These are phyloP conservation scores for Leucocoprinus leucothites DNA, from an alignment of 768 basidiomycete genomes.

Conservation along the genomic window DNA sequence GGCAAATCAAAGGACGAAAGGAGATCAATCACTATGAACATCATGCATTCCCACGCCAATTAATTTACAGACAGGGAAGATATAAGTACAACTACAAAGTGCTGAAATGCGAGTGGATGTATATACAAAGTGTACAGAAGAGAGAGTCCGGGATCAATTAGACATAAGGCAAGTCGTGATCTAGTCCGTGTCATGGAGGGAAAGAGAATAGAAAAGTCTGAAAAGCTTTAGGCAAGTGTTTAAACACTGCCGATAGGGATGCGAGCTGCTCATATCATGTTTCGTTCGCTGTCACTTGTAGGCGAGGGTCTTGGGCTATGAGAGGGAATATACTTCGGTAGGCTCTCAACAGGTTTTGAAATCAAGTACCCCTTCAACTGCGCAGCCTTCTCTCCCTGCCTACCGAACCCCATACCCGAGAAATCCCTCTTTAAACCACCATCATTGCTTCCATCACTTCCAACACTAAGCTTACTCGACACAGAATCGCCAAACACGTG, in stretches of 20 bases:
- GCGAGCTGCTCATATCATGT: neutral
- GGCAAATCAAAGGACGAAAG: no score
- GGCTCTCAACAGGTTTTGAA: conserved; percentile 27
- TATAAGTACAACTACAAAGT: no score
- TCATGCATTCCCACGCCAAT: no score
- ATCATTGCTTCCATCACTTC: conserved; percentile 17
- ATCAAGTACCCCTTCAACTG: conserved; percentile 53
- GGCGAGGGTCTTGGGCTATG: neutral
- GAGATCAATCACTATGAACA: no score
- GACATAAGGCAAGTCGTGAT: no score
- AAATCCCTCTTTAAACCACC: conserved; percentile 34
- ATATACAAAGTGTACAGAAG: no score
- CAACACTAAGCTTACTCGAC: conserved; percentile 13
- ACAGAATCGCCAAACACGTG: conserved; percentile 4
- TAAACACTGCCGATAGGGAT: neutral
- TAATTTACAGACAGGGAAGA: no score
- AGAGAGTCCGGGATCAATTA: no score
- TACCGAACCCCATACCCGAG: conserved; percentile 58
- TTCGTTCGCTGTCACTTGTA: conserved; percentile 1
- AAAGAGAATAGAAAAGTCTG: no score
- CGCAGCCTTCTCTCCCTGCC: conserved; percentile 77
- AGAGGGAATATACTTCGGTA: conserved; percentile 19
- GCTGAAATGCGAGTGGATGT: no score
- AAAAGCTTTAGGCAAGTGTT: no score
- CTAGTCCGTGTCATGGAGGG: no score